phyloP scores from a whole-genome alignment of 2,329 filamentous ascomycete genomes.

The Pseudogymnoascus sp. region DNA sequence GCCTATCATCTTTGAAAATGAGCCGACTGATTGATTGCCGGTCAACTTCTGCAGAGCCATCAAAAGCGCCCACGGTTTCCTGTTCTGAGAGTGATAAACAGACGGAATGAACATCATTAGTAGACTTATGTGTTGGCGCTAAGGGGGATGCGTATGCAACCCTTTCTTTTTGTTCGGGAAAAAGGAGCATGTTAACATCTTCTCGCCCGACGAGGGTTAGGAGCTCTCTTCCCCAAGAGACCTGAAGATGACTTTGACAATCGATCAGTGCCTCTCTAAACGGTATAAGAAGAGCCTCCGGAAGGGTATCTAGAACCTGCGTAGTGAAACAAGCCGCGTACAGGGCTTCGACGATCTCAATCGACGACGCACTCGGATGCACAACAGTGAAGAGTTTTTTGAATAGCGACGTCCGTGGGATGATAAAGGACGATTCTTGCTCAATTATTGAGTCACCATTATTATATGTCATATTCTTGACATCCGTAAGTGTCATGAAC shows the following conservation, averaged over 20 bases:
- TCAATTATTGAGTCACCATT: background rate
- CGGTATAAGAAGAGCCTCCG: conserved; percentile 72
- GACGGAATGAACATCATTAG: conserved; percentile 70
- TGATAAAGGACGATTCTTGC: conserved; percentile 18
- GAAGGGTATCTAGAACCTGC: conserved; percentile 69
- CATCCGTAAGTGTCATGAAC: conserved; percentile 43
- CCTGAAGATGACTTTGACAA: conserved; percentile 75
- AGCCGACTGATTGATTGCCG: conserved; percentile 73
- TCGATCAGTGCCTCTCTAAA: conserved; percentile 77
- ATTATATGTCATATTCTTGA: conserved; percentile 20
- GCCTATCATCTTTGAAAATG: conserved; percentile 85
- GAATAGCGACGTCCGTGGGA: conserved; percentile 64
- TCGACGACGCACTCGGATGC: conserved; percentile 40
- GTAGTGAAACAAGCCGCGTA: conserved; percentile 58
- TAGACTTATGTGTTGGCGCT: conserved; percentile 55
- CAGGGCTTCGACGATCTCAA: conserved; percentile 66
- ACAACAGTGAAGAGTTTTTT: conserved; percentile 57
- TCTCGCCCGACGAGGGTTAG: conserved; percentile 71
- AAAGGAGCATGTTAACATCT: conserved; percentile 64
- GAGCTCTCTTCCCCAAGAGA: conserved; percentile 63
- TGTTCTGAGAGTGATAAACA: conserved; percentile 56
- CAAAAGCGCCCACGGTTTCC: conserved; percentile 50
- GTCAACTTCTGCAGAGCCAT: conserved; percentile 76
- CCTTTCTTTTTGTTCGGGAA: conserved; percentile 34
- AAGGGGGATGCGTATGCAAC: conserved; percentile 27